Evolutionary conservation across 257 asterid species (phyloP).

Genomic region (Agastache rugosa): DNA sequence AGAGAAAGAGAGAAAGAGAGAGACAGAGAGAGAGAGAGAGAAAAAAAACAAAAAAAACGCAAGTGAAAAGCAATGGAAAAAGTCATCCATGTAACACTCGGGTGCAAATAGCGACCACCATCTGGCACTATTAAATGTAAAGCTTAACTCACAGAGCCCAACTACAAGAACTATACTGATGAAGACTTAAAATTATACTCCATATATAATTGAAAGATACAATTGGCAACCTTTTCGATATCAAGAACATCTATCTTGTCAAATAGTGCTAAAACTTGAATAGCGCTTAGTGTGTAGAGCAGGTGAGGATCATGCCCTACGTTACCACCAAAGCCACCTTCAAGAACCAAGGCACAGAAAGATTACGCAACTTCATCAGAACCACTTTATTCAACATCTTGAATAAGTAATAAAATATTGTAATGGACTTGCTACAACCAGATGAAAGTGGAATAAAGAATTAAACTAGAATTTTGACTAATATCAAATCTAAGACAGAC

Average conservation of each 20-base stretch:
- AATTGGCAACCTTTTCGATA: conserved; percentile 68
- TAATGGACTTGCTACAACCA: neutral
- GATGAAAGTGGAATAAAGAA: neutral
- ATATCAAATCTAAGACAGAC: neutral
- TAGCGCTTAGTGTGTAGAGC: conserved; percentile 84
- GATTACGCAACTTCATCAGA: conserved; percentile 7
- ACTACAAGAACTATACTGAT: conserved; percentile 24
- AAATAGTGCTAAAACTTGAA: conserved; percentile 90
- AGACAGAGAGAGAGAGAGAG: too few relatives aligned
- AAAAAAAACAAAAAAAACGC: too few relatives aligned
- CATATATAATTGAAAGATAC: conserved; percentile 64
- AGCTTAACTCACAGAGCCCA: neutral
- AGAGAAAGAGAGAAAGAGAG: too few relatives aligned
- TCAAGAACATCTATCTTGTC: conserved; percentile 80
- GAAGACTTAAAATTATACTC: neutral
- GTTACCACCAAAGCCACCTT: conserved; percentile 98
- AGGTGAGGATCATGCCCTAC: conserved; percentile 93
- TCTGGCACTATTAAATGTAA: neutral
- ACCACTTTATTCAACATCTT: neutral
- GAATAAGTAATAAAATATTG: neutral
- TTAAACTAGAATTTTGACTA: neutral
- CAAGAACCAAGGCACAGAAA: conserved; percentile 20
- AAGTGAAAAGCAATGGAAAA: conserved; percentile 17
- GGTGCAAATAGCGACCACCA: neutral
- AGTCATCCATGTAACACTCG: neutral